Conservation (phyloP, 495 filamentous ascomycete species). For the Aspergillus wentii region DNA sequence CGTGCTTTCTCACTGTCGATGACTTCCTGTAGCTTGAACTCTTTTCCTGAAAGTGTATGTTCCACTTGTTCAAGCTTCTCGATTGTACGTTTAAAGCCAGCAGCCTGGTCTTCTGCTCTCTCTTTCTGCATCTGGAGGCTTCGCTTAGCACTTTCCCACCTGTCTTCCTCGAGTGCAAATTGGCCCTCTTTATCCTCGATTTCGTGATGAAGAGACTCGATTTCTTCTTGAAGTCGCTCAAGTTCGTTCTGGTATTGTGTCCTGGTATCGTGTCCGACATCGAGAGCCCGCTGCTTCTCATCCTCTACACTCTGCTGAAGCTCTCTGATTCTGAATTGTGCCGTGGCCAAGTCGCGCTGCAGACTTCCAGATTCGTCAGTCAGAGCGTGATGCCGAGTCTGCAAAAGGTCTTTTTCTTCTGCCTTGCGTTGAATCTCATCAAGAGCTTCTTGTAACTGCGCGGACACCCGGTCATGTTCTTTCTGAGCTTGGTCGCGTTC, state of each 20-base stretch:
- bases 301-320: conserved; percentile 53
- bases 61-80: conserved; percentile 65
- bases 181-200: conserved; percentile 70
- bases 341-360: conserved; percentile 56
- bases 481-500: conserved; percentile 30
- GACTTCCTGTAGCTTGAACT: conserved; percentile 59
- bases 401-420: conserved; percentile 69
- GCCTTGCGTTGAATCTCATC: conserved; percentile 50
- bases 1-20: conserved; percentile 56
- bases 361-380: conserved; percentile 62
- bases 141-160: conserved; percentile 64
- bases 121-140: conserved; percentile 61
- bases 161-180: conserved; percentile 63
- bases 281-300: conserved; percentile 53
- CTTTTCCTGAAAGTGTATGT: conserved; percentile 59
- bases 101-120: conserved; percentile 62
- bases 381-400: conserved; percentile 63
- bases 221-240: conserved; percentile 58
- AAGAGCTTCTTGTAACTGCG: conserved; percentile 45
- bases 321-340: conserved; percentile 51
- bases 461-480: conserved; percentile 36
- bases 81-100: conserved; percentile 66
- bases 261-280: conserved; percentile 52
- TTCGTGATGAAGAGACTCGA: conserved; percentile 64
- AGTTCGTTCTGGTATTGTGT: conserved; percentile 60